Evolutionary conservation across 768 basidiomycete species (phyloP).

Genomic region (Boletus reticulatus): DNA sequence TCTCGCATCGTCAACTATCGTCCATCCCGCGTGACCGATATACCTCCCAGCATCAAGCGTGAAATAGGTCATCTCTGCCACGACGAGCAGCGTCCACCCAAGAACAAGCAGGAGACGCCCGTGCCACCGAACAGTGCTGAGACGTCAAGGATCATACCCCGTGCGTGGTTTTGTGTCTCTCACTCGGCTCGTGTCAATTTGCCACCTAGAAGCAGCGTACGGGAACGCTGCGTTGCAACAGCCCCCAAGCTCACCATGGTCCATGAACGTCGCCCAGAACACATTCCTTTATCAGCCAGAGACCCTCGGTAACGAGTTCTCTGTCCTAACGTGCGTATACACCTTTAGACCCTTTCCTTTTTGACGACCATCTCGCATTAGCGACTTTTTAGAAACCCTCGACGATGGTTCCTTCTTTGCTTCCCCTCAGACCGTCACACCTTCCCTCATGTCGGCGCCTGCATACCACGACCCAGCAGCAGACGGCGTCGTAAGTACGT

Average conservation of each 20-base stretch:
- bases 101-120: constrained; percentile 42
- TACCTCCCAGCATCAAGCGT: constrained; percentile 76
- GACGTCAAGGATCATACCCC: constrained; percentile 32
- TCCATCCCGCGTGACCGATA: constrained; percentile 5
- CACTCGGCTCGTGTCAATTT: too few species aligned
- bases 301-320: constrained; percentile 77
- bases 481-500: constrained; percentile 13
- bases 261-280: too few species aligned
- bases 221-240: too few species aligned
- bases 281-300: constrained; percentile 51
- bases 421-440: constrained; percentile 47
- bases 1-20: constrained; percentile 5
- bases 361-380: constrained; percentile 24
- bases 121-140: constrained; percentile 29
- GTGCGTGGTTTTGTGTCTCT: constrained; percentile 9
- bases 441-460: constrained; percentile 47
- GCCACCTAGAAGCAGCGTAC: too few species aligned
- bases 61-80: constrained; percentile 95
- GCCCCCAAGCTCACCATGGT: not conserved
- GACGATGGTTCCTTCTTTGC: constrained; percentile 83
- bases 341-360: not conserved
- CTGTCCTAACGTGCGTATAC: constrained; percentile 64
- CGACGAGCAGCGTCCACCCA: constrained; percentile 68
- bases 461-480: constrained; percentile 18
- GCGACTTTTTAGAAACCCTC: constrained; percentile 86